A percentile compares a stretch with the other conserved stretches of the same genome.
phyloP scores from a whole-genome alignment of 768 basidiomycete species.

The Pleurotus tuber-regium region DNA sequence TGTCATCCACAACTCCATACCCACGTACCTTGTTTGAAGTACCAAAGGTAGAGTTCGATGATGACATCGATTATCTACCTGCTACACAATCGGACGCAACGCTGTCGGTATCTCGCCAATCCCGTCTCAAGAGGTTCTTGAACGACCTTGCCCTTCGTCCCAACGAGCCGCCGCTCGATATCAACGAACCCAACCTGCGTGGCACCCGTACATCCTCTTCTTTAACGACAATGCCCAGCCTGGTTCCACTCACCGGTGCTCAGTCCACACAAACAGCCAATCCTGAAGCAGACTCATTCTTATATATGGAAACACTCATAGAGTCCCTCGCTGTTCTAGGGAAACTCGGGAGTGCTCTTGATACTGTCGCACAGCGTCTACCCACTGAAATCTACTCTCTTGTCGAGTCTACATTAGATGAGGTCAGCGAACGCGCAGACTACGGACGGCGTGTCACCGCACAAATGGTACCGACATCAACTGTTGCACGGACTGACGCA shows the following conservation, averaged over 20 bases:
- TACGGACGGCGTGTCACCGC: slow-evolving; percentile 54
- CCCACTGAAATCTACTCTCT: slow-evolving; percentile 80
- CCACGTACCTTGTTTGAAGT: slow-evolving; percentile 46
- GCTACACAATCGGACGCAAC: slow-evolving; percentile 37
- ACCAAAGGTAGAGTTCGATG: slow-evolving; percentile 63
- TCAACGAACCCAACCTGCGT: slow-evolving; percentile 40
- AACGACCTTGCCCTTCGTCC: slow-evolving; percentile 64
- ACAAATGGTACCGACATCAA: slow-evolving; percentile 31
- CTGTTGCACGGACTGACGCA: slow-evolving; percentile 43
- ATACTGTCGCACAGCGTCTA: slow-evolving; percentile 79
- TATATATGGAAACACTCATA: slow-evolving; percentile 88
- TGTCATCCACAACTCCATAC: neutral
- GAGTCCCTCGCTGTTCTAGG: slow-evolving; percentile 94
- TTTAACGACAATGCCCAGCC: slow-evolving; percentile 15
- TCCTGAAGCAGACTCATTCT: slow-evolving; percentile 90
- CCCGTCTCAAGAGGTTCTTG: slow-evolving; percentile 61
- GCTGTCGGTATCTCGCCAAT: slow-evolving; percentile 34
- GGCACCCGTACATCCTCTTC: slow-evolving; percentile 20
- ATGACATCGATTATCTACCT: slow-evolving; percentile 32
- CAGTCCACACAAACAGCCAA: slow-evolving; percentile 35
- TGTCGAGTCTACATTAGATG: slow-evolving; percentile 84
- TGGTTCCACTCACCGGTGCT: neutral
- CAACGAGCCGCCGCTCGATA: slow-evolving; percentile 75
- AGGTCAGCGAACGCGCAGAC: slow-evolving; percentile 89
- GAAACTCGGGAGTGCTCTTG: slow-evolving; percentile 80